Conservation (phyloP, 805 yeast species). For the Spathaspora passalidarum region DNA sequence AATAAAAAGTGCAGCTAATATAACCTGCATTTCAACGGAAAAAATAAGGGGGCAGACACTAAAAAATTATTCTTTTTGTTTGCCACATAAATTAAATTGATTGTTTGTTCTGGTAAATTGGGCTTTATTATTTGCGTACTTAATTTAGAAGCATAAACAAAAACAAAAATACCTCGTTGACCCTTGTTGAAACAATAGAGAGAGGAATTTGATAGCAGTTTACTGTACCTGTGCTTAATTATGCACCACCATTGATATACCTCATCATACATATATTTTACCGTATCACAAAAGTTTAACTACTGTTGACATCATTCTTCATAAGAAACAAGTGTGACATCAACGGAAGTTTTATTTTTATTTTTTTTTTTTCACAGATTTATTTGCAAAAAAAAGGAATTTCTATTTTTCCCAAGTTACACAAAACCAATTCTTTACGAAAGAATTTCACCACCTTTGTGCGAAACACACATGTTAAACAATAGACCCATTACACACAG, state of each 20-base stretch:
- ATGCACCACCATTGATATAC: background rate
- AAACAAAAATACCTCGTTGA: too few relatives aligned
- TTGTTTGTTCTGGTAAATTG: too few relatives aligned
- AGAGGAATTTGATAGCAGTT: too few relatives aligned
- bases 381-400: background rate
- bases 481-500: too few relatives aligned
- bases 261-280: background rate
- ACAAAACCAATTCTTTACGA: constrained; percentile 1
- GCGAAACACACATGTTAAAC: background rate
- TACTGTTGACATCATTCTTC: background rate
- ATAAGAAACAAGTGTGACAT: background rate
- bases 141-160: too few relatives aligned
- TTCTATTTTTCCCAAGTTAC: background rate
- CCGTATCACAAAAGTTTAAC: background rate
- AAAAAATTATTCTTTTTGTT: too few relatives aligned
- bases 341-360: background rate
- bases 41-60: too few relatives aligned
- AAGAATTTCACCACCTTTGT: background rate
- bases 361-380: background rate
- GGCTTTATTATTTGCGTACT: too few relatives aligned
- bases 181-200: too few relatives aligned
- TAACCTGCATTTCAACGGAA: too few relatives aligned
- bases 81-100: too few relatives aligned
- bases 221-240: background rate
- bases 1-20: too few relatives aligned